Percentiles rank a stretch among this genome's conserved stretches.
These are phyloP conservation scores for Hypoxylon subgilvum DNA, from an alignment of 495 filamentous ascomycete species.

Conservation along the genomic window DNA sequence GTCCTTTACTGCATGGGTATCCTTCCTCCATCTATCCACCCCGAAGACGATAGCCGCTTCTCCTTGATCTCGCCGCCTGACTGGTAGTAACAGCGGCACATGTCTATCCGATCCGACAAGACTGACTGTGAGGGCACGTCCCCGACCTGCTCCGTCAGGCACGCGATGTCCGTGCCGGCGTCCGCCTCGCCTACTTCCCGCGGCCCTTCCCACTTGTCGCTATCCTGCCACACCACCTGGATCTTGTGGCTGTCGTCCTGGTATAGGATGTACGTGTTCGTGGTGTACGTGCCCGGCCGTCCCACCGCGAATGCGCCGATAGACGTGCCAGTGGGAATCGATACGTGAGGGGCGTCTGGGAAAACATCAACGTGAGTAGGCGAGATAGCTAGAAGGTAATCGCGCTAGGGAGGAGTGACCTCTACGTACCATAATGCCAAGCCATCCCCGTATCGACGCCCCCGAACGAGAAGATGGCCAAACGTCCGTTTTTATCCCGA, in stretches of 20 bases:
- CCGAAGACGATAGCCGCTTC: constrained; percentile 19
- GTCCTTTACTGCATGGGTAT: constrained; percentile 14
- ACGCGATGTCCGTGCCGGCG: constrained; percentile 28
- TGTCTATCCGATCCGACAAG: constrained; percentile 18
- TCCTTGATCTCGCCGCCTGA: constrained; percentile 15
- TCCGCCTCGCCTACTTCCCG: constrained; percentile 29
- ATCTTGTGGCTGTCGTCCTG: constrained; percentile 26
- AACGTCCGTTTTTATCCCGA: constrained; percentile 16
- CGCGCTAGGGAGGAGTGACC: neutral
- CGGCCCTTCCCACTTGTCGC: constrained; percentile 26
- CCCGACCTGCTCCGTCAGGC: constrained; percentile 19
- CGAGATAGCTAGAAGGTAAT: neutral
- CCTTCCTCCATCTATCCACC: constrained; percentile 18
- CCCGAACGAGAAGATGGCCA: constrained; percentile 25
- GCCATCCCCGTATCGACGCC: constrained; percentile 22
- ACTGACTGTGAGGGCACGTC: constrained; percentile 2
- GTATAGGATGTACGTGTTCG: constrained; percentile 30
- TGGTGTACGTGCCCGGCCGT: constrained; percentile 10
- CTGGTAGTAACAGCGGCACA: constrained; percentile 32
- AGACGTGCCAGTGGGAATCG: constrained; percentile 13
- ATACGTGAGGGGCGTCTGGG: constrained; percentile 5
- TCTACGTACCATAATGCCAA: constrained; percentile 19
- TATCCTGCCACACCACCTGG: constrained; percentile 20
- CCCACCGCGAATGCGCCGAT: constrained; percentile 20
- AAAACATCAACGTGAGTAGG: constrained; percentile 1